Evolutionary conservation across 345 rosid genomes (phyloP).

Genomic region (Eucalyptus grandis): DNA sequence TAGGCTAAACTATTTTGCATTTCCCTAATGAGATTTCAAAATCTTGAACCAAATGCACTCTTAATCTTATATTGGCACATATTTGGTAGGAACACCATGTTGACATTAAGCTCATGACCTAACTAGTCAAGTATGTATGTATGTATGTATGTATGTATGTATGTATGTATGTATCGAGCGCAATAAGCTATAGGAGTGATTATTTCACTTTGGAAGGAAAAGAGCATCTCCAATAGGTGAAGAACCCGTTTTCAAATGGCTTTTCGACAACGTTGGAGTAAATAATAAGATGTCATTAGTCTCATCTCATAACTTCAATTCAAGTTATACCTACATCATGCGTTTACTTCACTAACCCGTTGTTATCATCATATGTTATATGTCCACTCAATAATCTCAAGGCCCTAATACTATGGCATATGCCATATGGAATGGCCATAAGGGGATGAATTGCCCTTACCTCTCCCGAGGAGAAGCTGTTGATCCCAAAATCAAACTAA

Average conservation of each 20-base stretch:
- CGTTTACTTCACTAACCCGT: not conserved
- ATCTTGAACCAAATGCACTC: no score
- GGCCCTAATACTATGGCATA: not conserved
- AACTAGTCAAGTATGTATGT: not conserved
- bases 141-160: no score
- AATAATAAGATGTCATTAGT: not conserved
- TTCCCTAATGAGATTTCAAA: no score
- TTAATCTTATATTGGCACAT: not conserved
- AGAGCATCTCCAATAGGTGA: not conserved
- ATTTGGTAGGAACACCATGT: not conserved
- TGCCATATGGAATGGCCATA: no score
- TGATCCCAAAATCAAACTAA: not conserved
- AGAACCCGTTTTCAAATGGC: not conserved
- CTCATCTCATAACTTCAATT: not conserved
- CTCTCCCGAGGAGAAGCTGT: not conserved
- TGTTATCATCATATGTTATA: not conserved
- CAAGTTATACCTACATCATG: not conserved
- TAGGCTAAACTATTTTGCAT: no score
- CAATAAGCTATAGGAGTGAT: not conserved
- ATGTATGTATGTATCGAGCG: not conserved
- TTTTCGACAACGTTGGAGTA: not conserved
- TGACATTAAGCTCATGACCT: not conserved
- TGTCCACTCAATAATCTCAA: not conserved
- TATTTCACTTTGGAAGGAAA: not conserved
- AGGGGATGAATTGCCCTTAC: no score